Conservation (phyloP, 345 rosid genomes). For the Geranium brycei region DNA sequence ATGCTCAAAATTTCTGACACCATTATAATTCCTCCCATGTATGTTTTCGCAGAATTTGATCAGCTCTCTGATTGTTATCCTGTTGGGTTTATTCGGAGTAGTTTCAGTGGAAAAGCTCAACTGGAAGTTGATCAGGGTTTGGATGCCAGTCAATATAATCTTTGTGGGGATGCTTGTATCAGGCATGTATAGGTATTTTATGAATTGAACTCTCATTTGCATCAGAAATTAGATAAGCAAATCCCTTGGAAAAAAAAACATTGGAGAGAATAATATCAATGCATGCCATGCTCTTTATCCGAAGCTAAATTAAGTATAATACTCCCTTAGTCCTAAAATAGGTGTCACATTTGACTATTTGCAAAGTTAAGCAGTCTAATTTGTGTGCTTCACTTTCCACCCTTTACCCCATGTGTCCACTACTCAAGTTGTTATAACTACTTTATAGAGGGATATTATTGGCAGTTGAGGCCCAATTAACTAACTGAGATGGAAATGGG, state of each 20-base stretch:
- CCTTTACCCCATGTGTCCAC: too few relatives aligned
- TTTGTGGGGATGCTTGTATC: conserved; percentile 92
- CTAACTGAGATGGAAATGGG: too few relatives aligned
- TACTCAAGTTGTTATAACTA: too few relatives aligned
- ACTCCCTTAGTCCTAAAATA: too few relatives aligned
- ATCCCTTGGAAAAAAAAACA: not conserved
- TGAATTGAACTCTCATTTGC: not conserved
- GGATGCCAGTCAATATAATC: conserved; percentile 88
- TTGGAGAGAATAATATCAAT: not conserved
- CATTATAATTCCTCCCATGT: not conserved
- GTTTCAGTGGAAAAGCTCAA: conserved; percentile 65
- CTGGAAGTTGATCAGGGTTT: conserved; percentile 68
- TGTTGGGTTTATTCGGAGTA: conserved; percentile 34
- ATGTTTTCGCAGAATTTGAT: conserved; percentile 60
- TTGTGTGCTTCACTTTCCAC: too few relatives aligned
- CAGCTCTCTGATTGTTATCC: conserved; percentile 48
- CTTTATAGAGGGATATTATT: too few relatives aligned
- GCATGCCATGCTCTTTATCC: not conserved
- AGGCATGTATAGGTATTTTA: conserved; percentile 73
- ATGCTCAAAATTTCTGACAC: not conserved
- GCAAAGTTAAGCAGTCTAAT: too few relatives aligned
- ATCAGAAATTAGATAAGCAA: not conserved
- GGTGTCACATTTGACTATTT: too few relatives aligned
- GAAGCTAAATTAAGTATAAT: not conserved
- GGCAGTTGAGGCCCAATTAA: too few relatives aligned